A percentile compares a stretch with the other conserved stretches of the same genome.
phyloP scores from a whole-genome alignment of 441 rosid species.

The Populus trichocarpa region DNA sequence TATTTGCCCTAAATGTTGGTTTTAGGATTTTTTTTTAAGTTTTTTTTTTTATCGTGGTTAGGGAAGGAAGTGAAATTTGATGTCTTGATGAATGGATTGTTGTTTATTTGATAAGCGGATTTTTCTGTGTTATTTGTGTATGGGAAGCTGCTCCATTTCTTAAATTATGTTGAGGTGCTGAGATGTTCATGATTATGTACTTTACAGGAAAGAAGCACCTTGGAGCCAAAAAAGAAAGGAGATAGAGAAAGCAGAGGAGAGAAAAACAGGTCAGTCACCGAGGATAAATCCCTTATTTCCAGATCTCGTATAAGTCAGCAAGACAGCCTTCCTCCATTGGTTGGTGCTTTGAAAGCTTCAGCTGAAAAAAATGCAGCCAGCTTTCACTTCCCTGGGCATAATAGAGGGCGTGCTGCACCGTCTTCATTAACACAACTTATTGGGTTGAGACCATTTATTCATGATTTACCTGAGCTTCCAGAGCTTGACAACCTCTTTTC shows the following conservation, averaged over 20 bases:
- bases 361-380: conserved; percentile 46
- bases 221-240: conserved; percentile 19
- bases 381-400: conserved; percentile 72
- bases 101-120: background rate
- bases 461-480: conserved; percentile 63
- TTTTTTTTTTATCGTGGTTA: too few species aligned
- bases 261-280: conserved; percentile 5
- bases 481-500: conserved; percentile 56
- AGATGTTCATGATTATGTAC: background rate
- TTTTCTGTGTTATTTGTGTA: background rate
- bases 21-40: too few species aligned
- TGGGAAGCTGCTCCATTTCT: background rate
- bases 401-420: conserved; percentile 60
- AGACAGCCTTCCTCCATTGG: conserved; percentile 37
- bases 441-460: conserved; percentile 42
- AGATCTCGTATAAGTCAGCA: conserved; percentile 10
- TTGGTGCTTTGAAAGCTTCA: conserved; percentile 44
- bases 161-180: background rate
- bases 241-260: background rate
- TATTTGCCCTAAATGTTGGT: background rate
- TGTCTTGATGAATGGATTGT: too few species aligned
- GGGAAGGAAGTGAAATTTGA: too few species aligned
- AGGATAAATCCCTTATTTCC: conserved; percentile 15
- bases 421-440: conserved; percentile 42
- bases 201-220: conserved; percentile 23